Evolutionary conservation across 768 basidiomycete species (phyloP), one percentile per base, ranked within the genome.

Genomic region (Cubamyces lactineus): DNA sequence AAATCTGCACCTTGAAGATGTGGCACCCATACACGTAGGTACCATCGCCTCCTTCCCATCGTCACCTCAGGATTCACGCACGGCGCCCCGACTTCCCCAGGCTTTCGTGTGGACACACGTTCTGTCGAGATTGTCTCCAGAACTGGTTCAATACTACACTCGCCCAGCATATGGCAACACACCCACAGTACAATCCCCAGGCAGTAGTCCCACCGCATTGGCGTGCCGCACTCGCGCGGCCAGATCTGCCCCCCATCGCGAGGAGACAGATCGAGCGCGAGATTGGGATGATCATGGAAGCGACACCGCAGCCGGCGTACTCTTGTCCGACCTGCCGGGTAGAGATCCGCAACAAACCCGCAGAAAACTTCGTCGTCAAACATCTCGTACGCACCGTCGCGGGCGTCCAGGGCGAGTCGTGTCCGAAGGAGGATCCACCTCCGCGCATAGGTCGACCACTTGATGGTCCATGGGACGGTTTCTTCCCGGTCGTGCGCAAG

Each of bases 311-410:
- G 39, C 87, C 86, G 0, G 70, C 79, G 30, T 90, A 87, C 65
- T 84, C 84, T 1, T 92, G 89, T 57, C 89, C 89, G 3, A 83
- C 82, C 5, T 92, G 89, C 66, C 79, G 89, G 53, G 75, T 79
- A 48, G 66, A 71, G 13, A 81, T 87, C 12, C 70, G 73, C 30
- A 76, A 68, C 13, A 79, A 77, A 21, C 89, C 89, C 0, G 77
- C 81, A 0, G 86, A 90, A 67, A 81, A 82, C 47, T 91, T 83
- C 70, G 77, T 79, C 6, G 71, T 91, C 51, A 91, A 90, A 71
- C 74, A 77, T 1, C 67, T 91, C 30, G 78, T 86, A 3, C 74
- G 79, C 34, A 76, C 77, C 3, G 73, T 87, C n/a, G 81, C 83
- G 1, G 72, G 71, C 15, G 79, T 80, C 9, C 67, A 76, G 34